Evolutionary conservation across 106 monocot species (phyloP), one percentile per base, ranked within the genome.

Genomic region (Dendrobium huoshanense): DNA sequence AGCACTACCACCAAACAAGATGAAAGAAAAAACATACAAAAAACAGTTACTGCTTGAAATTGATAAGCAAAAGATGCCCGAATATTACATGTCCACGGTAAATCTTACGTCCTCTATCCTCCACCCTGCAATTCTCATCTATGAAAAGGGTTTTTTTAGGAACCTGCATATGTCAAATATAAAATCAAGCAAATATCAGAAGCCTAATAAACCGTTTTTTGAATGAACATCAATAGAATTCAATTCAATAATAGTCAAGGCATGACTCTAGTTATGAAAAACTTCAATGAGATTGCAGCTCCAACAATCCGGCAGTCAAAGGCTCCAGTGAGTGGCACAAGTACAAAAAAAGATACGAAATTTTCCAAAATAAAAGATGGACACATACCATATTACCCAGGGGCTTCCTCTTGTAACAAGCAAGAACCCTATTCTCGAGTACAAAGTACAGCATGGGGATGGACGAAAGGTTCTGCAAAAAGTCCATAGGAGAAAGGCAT

Each of bases 91-190:
- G 91, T 37, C 98, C 98, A 83, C 95, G 92, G 68, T 98, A 92
- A 40, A 86, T 88, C 67, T 98, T 98, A 42, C 95, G 91, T 5
- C 95, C 98, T 67, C 92, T 88, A 54, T 98, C 98, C 81, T 98
- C 98, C 65, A 98, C 94, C 61, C 98, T 91, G 81, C 98, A 98
- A 75, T 90, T 95, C 43, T 94, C 95, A 86, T 98, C 98, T 77
- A 98, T 85, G 25, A 87, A 83, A 80, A 95, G 86, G 41, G 88
- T 91, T 83, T 91, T 91, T 55, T 95, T 72, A 4, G 98, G 94
- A 55, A 88, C 94, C 98, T 98, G 67, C 18, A 72, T 6, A 22
- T 29, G 22, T 43, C 25, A 70, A 37, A 37, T 24, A 29, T 61
- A 19, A 65, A 84, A 45, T 49, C 48, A 68, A 48, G 7, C 6